Base-by-base conservation (phyloP, 2,329 filamentous ascomycete genomes). In the Xylaria sp. region DNA sequence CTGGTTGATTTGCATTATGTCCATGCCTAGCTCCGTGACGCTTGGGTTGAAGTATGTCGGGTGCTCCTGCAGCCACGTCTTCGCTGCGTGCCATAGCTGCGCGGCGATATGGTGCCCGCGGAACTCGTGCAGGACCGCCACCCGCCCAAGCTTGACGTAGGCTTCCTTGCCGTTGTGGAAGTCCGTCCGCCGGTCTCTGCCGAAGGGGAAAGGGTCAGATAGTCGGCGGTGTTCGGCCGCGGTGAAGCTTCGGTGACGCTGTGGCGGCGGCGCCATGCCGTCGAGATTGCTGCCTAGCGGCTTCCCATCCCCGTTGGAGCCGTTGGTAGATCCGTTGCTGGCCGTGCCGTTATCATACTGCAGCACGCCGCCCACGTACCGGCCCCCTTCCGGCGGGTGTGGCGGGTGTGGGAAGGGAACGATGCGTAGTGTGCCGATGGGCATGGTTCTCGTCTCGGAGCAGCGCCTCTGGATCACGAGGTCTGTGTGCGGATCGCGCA, bases 101-200 rank as follows among this genome's bases (percentile, higher is more conserved):
- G 82, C 82, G 0, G 86, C 88, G 33, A 96, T 79, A 11, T 87
- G 86, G 64, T 83, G 82, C 0, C 88, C 86, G 31, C 92, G 85
- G 73, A 87, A 92, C 25, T 85, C 80, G 8, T 82, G 78, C 14
- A 91, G 69, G 0, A 95, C 89, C 0, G 92, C 91, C 28, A 97
- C 80, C 0, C 92, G 85, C 4, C 92, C 92, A 1, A 97, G 78
- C 78, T 94, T 96, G 66, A 96, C 81, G 75, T 94, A 96, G 0
- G 91, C 87, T 71, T 96, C 92, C 38, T 80, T 73, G 6, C 84
- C 85, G 71, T 90, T 83, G 73, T 86, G 84, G 67, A 82, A 78
- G 52, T 77, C 82, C 42, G 83, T 87, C 46, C 75, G 69, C 3
- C 80, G 77, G 72, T 86, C 83, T 9, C 21, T 23, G n/a, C 69